Evolutionary conservation across 306 rosid genomes (phyloP).

Genomic region (Cucumis hystrix): DNA sequence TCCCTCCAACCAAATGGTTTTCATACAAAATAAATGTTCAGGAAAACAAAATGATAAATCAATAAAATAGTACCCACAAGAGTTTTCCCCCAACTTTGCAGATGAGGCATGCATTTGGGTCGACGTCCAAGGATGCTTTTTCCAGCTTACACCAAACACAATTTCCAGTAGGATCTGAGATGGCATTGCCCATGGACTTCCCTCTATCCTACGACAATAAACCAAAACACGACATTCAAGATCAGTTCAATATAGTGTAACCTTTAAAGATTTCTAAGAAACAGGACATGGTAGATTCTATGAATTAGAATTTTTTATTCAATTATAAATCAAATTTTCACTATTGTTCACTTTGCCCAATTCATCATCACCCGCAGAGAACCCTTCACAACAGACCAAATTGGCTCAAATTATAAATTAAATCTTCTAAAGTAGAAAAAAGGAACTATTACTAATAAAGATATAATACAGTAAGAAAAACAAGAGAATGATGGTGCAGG

Average conservation of each 20-base stretch:
- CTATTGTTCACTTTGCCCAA: too few relatives aligned
- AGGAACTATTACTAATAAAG: not conserved
- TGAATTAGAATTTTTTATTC: too few relatives aligned
- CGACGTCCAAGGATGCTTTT: conserved; percentile 20
- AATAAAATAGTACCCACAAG: conserved; percentile 50
- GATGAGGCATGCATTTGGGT: conserved; percentile 31
- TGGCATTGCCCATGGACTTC: conserved; percentile 19
- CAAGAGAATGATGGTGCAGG: not conserved
- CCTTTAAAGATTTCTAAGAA: not conserved
- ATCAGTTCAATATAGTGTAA: not conserved
- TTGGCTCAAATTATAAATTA: not conserved
- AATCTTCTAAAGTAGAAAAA: not conserved
- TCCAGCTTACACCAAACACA: conserved; percentile 17
- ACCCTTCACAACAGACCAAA: too few relatives aligned
- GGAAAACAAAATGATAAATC: conserved; percentile 5
- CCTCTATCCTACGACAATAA: conserved; percentile 43
- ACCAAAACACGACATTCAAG: conserved; percentile 7
- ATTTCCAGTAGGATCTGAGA: conserved; percentile 12
- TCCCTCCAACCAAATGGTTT: not conserved
- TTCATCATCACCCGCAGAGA: too few relatives aligned
- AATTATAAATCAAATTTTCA: not conserved
- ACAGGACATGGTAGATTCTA: not conserved
- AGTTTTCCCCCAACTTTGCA: conserved; percentile 61
- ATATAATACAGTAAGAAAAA: not conserved
- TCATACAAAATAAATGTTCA: not conserved